These are phyloP conservation scores for Xylaria cubensis DNA, from an alignment of 495 filamentous ascomycete species.

Conservation along the genomic window DNA sequence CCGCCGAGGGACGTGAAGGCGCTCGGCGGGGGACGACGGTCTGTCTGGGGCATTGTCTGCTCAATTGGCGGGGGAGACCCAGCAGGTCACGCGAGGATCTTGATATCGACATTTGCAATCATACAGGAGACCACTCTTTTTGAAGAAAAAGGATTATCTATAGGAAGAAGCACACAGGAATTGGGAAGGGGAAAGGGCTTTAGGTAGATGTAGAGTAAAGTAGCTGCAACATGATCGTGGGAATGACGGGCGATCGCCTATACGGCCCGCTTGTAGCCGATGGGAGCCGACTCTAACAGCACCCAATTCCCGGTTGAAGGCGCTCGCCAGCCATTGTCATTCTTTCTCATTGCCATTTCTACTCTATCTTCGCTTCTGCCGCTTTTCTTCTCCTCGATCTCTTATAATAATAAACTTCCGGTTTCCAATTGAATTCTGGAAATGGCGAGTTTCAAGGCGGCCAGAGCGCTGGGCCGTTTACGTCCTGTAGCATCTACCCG, in stretches of 20 bases:
- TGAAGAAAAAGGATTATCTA: background rate
- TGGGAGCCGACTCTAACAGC: constrained; percentile 36
- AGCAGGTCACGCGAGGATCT: constrained; percentile 45
- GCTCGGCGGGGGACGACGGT: constrained; percentile 29
- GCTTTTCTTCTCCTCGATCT: background rate
- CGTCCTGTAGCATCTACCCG: constrained; percentile 31
- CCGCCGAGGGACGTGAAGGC: constrained; percentile 24
- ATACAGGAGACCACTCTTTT: background rate
- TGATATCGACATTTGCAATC: constrained; percentile 45
- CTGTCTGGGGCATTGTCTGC: constrained; percentile 41
- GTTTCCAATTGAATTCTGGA: constrained; percentile 9
- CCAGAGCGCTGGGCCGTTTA: constrained; percentile 41
- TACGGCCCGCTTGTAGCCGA: constrained; percentile 47
- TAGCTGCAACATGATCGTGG: background rate
- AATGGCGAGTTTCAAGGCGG: constrained; percentile 42
- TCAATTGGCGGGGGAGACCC: constrained; percentile 50
- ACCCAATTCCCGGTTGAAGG: constrained; percentile 4
- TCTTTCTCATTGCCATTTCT: background rate
- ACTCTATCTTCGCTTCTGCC: background rate
- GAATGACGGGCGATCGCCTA: constrained; percentile 11
- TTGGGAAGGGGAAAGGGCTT: background rate
- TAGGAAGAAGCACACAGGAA: constrained; percentile 9
- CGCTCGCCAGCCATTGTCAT: background rate
- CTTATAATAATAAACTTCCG: constrained; percentile 5
- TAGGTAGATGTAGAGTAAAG: background rate